A percentile compares a stretch with the other conserved stretches of the same genome.
phyloP scores from a whole-genome alignment of 345 rosid genomes.

The Carallia brachiata region DNA sequence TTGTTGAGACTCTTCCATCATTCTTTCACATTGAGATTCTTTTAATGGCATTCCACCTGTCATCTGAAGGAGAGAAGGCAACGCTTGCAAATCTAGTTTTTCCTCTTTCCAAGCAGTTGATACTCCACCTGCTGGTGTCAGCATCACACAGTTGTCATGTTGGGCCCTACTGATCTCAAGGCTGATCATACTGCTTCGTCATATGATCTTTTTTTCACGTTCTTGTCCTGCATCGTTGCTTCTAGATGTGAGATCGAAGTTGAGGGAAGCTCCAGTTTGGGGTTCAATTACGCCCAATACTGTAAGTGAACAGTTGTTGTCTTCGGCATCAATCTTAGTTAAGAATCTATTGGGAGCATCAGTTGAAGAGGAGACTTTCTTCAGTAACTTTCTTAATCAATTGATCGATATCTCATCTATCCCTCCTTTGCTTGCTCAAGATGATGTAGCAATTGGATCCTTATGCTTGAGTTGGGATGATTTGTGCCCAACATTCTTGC shows the following conservation, averaged over 20 bases:
- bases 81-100: constrained; percentile 51
- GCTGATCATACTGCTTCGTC: constrained; percentile 76
- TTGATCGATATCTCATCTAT: constrained; percentile 60
- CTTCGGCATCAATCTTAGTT: constrained; percentile 60
- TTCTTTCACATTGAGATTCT: constrained; percentile 87
- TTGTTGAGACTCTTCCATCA: constrained; percentile 75
- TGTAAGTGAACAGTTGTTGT: constrained; percentile 54
- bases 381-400: constrained; percentile 54
- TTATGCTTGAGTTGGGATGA: constrained; percentile 54
- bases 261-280: constrained; percentile 60
- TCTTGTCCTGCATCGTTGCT: constrained; percentile 72
- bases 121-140: constrained; percentile 40
- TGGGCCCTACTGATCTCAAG: constrained; percentile 90
- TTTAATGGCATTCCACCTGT: constrained; percentile 86
- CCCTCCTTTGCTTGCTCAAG: constrained; percentile 54
- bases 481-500: constrained; percentile 48
- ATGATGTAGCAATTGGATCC: constrained; percentile 45
- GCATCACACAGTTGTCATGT: constrained; percentile 54
- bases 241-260: constrained; percentile 63
- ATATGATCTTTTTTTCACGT: constrained; percentile 67
- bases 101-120: constrained; percentile 47
- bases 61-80: constrained; percentile 67
- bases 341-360: constrained; percentile 50
- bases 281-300: constrained; percentile 39
- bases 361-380: constrained; percentile 56